Evolutionary conservation across 2,329 filamentous ascomycete genomes (phyloP).

Genomic region (Blastomyces emzantsi): DNA sequence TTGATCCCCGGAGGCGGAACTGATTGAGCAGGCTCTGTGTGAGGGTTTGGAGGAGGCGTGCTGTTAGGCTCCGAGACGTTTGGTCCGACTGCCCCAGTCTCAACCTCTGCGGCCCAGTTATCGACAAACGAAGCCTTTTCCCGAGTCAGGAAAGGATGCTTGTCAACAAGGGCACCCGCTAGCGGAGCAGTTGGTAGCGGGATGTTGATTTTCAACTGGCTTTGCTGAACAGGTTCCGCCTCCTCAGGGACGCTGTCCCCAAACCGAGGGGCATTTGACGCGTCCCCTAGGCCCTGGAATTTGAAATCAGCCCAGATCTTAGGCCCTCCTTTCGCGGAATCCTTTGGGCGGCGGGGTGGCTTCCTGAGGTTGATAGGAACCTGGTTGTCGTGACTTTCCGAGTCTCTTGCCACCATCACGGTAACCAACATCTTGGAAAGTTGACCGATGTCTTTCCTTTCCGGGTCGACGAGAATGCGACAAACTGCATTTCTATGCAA

Average conservation of each 20-base stretch:
- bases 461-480: slow-evolving; percentile 22
- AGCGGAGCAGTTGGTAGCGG: neutral
- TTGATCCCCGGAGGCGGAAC: slow-evolving; percentile 4
- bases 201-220: neutral
- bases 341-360: slow-evolving; percentile 17
- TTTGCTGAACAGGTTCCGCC: neutral
- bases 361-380: slow-evolving; percentile 17
- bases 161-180: neutral
- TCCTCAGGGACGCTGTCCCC: slow-evolving; percentile 10
- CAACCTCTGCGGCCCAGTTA: slow-evolving; percentile 23
- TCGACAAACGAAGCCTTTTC: slow-evolving; percentile 26
- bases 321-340: slow-evolving; percentile 19
- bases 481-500: slow-evolving; percentile 17
- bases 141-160: slow-evolving; percentile 21
- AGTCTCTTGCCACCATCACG: slow-evolving; percentile 15
- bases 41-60: slow-evolving; percentile 8
- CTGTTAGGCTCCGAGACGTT: slow-evolving; percentile 11
- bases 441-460: slow-evolving; percentile 9
- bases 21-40: slow-evolving; percentile 5
- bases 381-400: slow-evolving; percentile 12
- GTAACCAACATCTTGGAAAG: slow-evolving; percentile 22
- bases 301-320: slow-evolving; percentile 26
- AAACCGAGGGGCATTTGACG: slow-evolving; percentile 18
- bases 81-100: slow-evolving; percentile 15
- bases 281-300: slow-evolving; percentile 27